These are phyloP conservation scores for Talaromyces piceae DNA, from an alignment of 2,329 filamentous ascomycete species.

Conservation along the genomic window DNA sequence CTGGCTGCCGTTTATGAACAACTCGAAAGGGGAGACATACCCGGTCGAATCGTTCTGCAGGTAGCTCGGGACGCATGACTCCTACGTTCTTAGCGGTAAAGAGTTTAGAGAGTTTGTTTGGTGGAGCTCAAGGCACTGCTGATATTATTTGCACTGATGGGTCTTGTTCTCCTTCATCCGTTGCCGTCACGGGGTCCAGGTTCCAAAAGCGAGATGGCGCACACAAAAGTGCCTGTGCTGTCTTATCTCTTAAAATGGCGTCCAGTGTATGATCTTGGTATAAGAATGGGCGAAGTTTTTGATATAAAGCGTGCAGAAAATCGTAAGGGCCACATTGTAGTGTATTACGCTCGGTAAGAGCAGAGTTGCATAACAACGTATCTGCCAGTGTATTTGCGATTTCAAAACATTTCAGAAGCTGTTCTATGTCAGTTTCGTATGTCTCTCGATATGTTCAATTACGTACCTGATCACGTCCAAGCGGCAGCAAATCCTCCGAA, in stretches of 20 bases:
- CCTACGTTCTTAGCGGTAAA: background rate
- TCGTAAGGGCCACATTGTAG: conserved; percentile 21
- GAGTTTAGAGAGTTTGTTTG: background rate
- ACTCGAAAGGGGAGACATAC: conserved; percentile 38
- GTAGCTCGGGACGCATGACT: conserved; percentile 20
- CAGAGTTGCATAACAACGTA: conserved; percentile 17
- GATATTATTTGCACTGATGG: background rate
- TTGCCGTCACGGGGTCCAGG: background rate
- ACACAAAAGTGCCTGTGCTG: conserved; percentile 20
- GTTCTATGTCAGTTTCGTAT: background rate
- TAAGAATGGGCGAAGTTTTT: conserved; percentile 23
- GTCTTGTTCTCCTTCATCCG: background rate
- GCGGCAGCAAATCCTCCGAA: conserved; percentile 20
- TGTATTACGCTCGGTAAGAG: background rate
- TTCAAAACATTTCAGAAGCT: conserved; percentile 27
- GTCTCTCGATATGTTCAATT: background rate
- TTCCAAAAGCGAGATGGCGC: conserved; percentile 19
- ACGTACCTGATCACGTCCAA: conserved; percentile 25
- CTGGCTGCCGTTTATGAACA: conserved; percentile 38
- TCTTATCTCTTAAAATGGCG: conserved; percentile 22
- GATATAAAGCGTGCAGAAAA: conserved; percentile 24
- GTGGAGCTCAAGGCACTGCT: background rate
- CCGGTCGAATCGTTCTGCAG: conserved; percentile 37
- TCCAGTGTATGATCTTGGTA: conserved; percentile 20
- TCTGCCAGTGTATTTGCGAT: conserved; percentile 25